Base-by-base conservation (phyloP, 1,139 yeast genomes). In the Blastobotrys illinoisensis region DNA sequence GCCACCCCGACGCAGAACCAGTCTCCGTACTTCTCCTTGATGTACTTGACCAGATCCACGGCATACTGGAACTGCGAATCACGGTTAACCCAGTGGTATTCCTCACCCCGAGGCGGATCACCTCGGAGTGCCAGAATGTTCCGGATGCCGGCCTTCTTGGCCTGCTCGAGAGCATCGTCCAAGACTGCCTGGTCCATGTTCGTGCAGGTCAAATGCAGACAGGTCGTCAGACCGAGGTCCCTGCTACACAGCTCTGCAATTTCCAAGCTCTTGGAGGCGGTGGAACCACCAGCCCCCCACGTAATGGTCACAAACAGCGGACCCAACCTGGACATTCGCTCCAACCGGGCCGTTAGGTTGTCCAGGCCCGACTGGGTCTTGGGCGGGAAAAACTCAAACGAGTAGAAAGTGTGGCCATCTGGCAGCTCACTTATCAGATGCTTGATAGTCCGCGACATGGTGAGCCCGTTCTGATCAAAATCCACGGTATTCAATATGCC, bases 261-360 rank as follows among this genome's bases (percentile, higher is more conserved):
- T 51, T 88, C 95, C 58, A 93, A 72, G 0, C 97, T 87, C 72
- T 89, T 90, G 54, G 82, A 86, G 53, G 95, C 83, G 4, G 98
- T 90, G 2, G 96, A 84, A 1, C 99, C 99, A 44, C 98, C 98
- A 7, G 99, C 98, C 26, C 99, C 99, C 98, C 99, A 93, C 0
- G 99, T 95, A 9, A 95, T 86, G 1, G 97, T 88, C 53, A 91
- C 85, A 69, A 93, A 95, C 21, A 86, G 73, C 2, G 98, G 98
- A 54, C 90, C 91, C 60, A 93, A 74, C 2, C 87, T 86, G 65
- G 87, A 82, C 95, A 93, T 86, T 67, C 99, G 84, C 65, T 82
- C 82, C 71, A 93, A 81, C 71, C 99, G 85, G 40, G 91, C 89
- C 51, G 88, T 75, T 59, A 93, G 74, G 71, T 95, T 93, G 59